These are phyloP conservation scores for Babesia microti DNA, from an alignment of 169 alveolate genomes.

Conservation along the genomic window DNA sequence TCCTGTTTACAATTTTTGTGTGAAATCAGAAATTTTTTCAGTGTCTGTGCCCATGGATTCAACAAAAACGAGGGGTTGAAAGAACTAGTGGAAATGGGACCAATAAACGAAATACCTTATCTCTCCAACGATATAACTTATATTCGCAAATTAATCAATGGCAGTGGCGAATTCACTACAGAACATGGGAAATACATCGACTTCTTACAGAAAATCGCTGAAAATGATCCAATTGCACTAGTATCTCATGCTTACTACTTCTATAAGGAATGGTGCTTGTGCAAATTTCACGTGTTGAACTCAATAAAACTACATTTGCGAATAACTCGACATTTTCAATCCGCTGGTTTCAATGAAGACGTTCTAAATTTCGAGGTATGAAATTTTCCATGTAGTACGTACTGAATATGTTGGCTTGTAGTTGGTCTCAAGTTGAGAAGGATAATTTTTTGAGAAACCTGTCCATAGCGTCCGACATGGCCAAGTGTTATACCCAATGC, in stretches of 20 bases:
- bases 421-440: constrained; percentile 30
- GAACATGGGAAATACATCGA: constrained; percentile 18
- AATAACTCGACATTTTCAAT: constrained; percentile 19
- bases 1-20: constrained; percentile 21
- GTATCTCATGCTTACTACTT: constrained; percentile 16
- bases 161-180: neutral
- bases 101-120: constrained; percentile 25
- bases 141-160: constrained; percentile 17
- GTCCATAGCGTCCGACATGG: constrained; percentile 18
- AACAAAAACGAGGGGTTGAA: constrained; percentile 4
- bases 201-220: constrained; percentile 13
- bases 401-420: constrained; percentile 19
- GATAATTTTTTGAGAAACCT: constrained; percentile 28
- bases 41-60: constrained; percentile 14
- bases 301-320: constrained; percentile 19
- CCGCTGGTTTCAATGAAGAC: constrained; percentile 31
- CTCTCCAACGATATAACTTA: constrained; percentile 24
- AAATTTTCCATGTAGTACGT: constrained; percentile 6
- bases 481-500: constrained; percentile 7
- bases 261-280: constrained; percentile 40
- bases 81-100: constrained; percentile 27
- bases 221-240: constrained; percentile 10
- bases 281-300: constrained; percentile 17
- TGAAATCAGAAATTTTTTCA: constrained; percentile 27
- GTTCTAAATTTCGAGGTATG: constrained; percentile 33